These are phyloP conservation scores for Luffa aegyptiaca DNA, from an alignment of 306 rosid genomes.

Conservation along the genomic window DNA sequence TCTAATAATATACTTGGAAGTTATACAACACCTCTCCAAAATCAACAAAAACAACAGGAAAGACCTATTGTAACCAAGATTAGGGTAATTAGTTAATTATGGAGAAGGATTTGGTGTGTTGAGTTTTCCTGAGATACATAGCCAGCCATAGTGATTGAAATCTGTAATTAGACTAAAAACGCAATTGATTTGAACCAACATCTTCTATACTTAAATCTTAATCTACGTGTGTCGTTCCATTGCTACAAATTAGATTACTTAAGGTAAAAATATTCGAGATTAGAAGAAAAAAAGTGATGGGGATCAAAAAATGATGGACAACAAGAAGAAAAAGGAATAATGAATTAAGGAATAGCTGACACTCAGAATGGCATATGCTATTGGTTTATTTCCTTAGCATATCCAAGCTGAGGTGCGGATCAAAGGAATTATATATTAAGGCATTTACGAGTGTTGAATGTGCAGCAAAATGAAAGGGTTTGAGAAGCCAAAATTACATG, in stretches of 20 bases:
- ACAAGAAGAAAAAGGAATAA: neutral
- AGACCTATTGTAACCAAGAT: too few species aligned
- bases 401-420: slow-evolving; percentile 34
- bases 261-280: neutral
- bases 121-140: too few species aligned
- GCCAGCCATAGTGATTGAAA: neutral
- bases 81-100: too few species aligned
- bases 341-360: neutral
- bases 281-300: neutral
- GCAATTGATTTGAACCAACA: neutral
- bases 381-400: slow-evolving; percentile 28
- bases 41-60: too few species aligned
- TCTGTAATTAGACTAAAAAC: neutral
- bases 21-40: too few species aligned
- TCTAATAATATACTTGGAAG: too few species aligned
- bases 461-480: neutral
- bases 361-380: slow-evolving; percentile 15
- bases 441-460: too few species aligned
- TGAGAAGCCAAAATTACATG: neutral
- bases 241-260: neutral
- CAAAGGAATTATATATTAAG: slow-evolving; percentile 4
- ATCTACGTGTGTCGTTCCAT: too few species aligned
- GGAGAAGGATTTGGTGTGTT: too few species aligned
- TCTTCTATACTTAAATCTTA: too few species aligned
- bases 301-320: neutral